Percentiles rank a stretch among this genome's conserved stretches.
Evolutionary conservation across 345 rosid genomes (phyloP).

Genomic region (Ailanthus altissimus): DNA sequence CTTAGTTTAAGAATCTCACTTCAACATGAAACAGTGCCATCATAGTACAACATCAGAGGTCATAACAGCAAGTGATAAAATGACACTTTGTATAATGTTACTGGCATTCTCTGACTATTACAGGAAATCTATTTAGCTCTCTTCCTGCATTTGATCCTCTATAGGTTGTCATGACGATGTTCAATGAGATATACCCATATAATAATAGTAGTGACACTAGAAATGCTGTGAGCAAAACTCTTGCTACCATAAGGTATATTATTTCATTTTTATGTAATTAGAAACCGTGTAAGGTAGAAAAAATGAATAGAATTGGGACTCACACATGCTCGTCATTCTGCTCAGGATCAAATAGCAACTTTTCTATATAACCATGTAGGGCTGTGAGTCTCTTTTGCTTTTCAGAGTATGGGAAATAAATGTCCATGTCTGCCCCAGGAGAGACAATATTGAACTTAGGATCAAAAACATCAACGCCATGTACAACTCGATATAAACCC

Average conservation of each 20-base stretch:
- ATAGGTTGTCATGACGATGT: neutral
- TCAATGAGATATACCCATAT: neutral
- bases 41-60: neutral
- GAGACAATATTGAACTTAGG: slow-evolving; percentile 98
- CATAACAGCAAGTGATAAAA: neutral
- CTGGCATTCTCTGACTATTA: neutral
- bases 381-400: slow-evolving; percentile 71
- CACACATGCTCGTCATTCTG: slow-evolving; percentile 80
- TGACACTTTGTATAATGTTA: neutral
- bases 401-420: slow-evolving; percentile 78
- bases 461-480: slow-evolving; percentile 95
- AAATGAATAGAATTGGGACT: slow-evolving; percentile 33
- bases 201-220: neutral
- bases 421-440: slow-evolving; percentile 96
- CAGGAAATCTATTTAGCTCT: neutral
- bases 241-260: neutral
- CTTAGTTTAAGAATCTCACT: neutral
- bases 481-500: slow-evolving; percentile 89
- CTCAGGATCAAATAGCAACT: slow-evolving; percentile 69
- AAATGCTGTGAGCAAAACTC: neutral
- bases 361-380: slow-evolving; percentile 81
- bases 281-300: neutral
- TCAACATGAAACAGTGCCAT: neutral
- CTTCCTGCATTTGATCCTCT: slow-evolving; percentile 4
- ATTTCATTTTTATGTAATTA: neutral